A percentile compares a stretch with the other conserved stretches of the same genome.
These are phyloP conservation scores for Hyphodiscus hymeniophilus DNA, from an alignment of 495 filamentous ascomycete species.

Conservation along the genomic window DNA sequence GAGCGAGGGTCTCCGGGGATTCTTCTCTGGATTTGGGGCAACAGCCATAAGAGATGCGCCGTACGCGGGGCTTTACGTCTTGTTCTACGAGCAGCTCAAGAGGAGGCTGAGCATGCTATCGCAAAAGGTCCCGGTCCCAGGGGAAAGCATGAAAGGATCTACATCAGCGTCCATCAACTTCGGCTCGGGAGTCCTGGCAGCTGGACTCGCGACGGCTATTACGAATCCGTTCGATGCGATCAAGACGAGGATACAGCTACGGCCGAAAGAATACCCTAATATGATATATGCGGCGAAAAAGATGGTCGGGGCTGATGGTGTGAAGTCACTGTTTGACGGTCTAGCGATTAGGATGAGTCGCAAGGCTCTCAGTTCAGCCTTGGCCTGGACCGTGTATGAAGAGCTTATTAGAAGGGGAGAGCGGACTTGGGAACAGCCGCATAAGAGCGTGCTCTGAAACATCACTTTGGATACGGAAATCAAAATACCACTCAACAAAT, in stretches of 20 bases:
- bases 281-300: constrained; percentile 65
- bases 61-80: constrained; percentile 88
- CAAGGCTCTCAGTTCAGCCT: constrained; percentile 84
- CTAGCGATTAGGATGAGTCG: constrained; percentile 79
- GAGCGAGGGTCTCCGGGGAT: constrained; percentile 69
- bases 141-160: constrained; percentile 17
- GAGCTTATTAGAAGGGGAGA: constrained; percentile 77
- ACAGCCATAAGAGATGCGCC: constrained; percentile 91
- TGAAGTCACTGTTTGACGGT: constrained; percentile 77
- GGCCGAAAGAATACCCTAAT: constrained; percentile 76
- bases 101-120: constrained; percentile 41
- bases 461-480: constrained; percentile 9
- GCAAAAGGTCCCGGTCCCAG: constrained; percentile 14
- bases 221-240: constrained; percentile 96
- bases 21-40: constrained; percentile 90
- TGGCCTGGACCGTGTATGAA: constrained; percentile 97
- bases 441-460: constrained; percentile 10
- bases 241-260: constrained; percentile 90
- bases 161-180: constrained; percentile 76
- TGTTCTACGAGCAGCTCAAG: constrained; percentile 91
- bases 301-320: constrained; percentile 78
- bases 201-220: constrained; percentile 70
- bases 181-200: constrained; percentile 67
- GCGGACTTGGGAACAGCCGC: constrained; percentile 40
- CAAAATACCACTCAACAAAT: constrained; percentile 13